Evolutionary conservation across 306 rosid species (phyloP), one percentile per base, ranked within the genome.

Genomic region (Spatholobus suberectus): DNA sequence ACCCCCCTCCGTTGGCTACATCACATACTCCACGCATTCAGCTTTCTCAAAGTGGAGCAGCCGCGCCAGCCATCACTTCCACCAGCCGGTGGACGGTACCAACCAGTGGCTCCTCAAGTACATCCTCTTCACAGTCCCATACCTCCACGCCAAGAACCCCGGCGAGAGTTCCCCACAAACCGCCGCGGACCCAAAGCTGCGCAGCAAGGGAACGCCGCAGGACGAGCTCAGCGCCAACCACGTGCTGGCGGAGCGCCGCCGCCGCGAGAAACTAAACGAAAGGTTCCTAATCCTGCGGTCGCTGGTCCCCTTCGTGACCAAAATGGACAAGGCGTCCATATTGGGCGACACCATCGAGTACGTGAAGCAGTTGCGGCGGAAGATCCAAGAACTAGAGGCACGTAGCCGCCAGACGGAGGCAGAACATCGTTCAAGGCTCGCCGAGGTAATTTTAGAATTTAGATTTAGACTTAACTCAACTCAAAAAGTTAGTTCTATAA

Each of bases 321-420:
- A 92, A 80, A 96, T 94, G 98, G 99, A 96, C 88, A 91, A 96
- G 62, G 97, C 98, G 2, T 96, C 99, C 0, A 94, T 96, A 40
- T 29, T 96, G 34, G 99, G 98, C 0, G 99, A 96, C 79, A 92
- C 99, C 0, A 92, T 96, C n/a, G 98, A 96, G 82, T 96, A 96
- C 37, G 80, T 96, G 37, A 92, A 96, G 68, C 98, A 94, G 58
- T 71, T 96, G 2, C 87, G 92, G 0, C 85, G 91, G 55, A 92
- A 89, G 82, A 87, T 96, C 29, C 92, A 94, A 44, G 97, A 96
- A 18, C 92, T 96, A 0, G 99, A 96, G 82, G 76, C 92, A 0
- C 87, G 89, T 54, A 85, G 85, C 81, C 83, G 88, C 5, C 88
- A 70, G 62, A 83, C 90, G 76, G 97, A 91, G 34, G 35, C 38